Percentiles rank a stretch among this genome's conserved stretches.
Evolutionary conservation across 2,329 filamentous ascomycete genomes (phyloP).

Genomic region (Cladobotryum mycophilum): DNA sequence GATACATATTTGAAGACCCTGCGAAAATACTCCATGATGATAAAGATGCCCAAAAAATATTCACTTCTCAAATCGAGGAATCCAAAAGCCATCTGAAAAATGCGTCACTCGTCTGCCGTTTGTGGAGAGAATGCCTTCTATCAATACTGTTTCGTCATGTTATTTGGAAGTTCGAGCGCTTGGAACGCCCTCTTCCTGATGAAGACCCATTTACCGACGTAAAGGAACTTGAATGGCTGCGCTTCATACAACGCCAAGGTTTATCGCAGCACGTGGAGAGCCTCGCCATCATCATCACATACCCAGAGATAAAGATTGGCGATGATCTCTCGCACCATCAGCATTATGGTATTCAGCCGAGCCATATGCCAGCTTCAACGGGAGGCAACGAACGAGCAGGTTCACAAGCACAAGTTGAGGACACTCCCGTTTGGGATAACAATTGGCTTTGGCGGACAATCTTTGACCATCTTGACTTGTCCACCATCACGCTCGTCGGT

Average conservation of each 20-base stretch:
- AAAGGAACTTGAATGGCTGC: constrained; percentile 30
- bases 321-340: constrained; percentile 21
- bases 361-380: constrained; percentile 23
- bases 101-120: constrained; percentile 45
- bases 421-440: constrained; percentile 15
- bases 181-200: constrained; percentile 20
- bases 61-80: too few relatives aligned
- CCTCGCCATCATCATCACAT: constrained; percentile 36
- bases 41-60: not conserved
- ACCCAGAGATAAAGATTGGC: constrained; percentile 19
- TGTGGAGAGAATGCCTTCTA: constrained; percentile 46
- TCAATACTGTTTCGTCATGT: constrained; percentile 54
- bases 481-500: constrained; percentile 51
- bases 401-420: not conserved
- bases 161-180: constrained; percentile 33
- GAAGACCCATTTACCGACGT: constrained; percentile 16
- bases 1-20: constrained; percentile 40
- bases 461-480: constrained; percentile 47
- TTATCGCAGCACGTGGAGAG: constrained; percentile 36
- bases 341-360: constrained; percentile 26
- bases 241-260: constrained; percentile 30
- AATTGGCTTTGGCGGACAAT: constrained; percentile 51
- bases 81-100: constrained; percentile 43
- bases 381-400: constrained; percentile 1
- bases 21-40: constrained; percentile 29